Conservation (phyloP, 208 protist genomes). For the Sergeia podlipaevii region DNA sequence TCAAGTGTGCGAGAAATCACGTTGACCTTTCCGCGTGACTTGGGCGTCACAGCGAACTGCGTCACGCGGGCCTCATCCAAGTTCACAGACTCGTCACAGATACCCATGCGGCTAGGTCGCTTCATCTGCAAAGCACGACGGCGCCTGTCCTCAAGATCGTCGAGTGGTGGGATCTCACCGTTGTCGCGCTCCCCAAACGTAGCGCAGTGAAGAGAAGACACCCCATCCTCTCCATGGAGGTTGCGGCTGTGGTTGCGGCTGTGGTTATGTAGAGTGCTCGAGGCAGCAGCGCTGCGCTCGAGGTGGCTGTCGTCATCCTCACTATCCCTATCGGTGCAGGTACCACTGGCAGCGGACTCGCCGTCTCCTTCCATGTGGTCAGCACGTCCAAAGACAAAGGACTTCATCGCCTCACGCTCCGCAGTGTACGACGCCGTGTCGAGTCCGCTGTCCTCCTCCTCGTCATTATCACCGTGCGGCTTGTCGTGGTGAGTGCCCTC, state of each 20-base stretch:
- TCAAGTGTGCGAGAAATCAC: constrained; percentile 55
- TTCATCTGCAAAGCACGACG: constrained; percentile 41
- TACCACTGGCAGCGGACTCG: no score
- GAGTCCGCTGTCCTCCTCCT: no score
- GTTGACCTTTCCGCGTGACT: constrained; percentile 48
- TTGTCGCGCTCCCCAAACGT: background rate
- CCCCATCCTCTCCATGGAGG: constrained; percentile 1
- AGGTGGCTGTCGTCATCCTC: constrained; percentile 11
- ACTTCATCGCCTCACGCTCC: constrained; percentile 13
- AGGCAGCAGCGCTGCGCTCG: no score
- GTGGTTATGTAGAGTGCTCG: no score
- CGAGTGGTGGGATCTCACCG: constrained; percentile 21
- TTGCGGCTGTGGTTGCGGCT: background rate
- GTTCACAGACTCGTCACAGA: constrained; percentile 40
- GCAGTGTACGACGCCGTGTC: no score
- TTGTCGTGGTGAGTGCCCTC: constrained; percentile 4
- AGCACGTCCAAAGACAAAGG: constrained; percentile 30
- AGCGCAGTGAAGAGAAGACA: background rate
- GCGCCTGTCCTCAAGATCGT: constrained; percentile 37
- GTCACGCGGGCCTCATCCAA: constrained; percentile 38
- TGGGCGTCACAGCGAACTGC: constrained; percentile 45
- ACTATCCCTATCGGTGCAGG: constrained; percentile 5
- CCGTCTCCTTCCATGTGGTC: no score
- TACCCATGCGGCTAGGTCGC: constrained; percentile 37
- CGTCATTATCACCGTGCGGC: constrained; percentile 1